Evolutionary conservation across 768 basidiomycete species (phyloP).

Genomic region (Collybiopsis confluens): DNA sequence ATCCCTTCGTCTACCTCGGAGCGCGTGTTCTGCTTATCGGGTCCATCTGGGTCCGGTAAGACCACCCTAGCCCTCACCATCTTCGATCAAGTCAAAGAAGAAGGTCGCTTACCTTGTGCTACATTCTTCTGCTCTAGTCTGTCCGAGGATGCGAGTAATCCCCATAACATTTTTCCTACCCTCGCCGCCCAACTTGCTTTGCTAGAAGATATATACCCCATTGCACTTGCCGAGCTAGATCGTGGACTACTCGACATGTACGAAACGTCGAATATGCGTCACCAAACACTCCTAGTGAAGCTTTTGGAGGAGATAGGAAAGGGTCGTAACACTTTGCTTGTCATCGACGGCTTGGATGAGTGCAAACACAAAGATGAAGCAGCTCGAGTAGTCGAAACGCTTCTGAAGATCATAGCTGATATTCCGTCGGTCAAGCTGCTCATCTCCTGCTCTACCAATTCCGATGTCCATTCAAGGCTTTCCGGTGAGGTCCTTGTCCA

Average conservation of each 20-base stretch:
- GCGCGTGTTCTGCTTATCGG: not conserved
- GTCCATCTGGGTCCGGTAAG: not conserved
- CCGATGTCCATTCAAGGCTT: not conserved
- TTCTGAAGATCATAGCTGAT: not conserved
- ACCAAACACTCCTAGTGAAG: not conserved
- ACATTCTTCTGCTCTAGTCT: slow-evolving; percentile 4
- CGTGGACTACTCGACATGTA: not conserved
- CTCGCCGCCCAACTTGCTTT: not conserved
- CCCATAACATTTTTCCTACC: slow-evolving; percentile 1
- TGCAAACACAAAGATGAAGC: not conserved
- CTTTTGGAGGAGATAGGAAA: not conserved
- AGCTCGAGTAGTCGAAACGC: not conserved
- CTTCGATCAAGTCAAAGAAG: not conserved
- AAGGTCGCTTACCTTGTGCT: not conserved
- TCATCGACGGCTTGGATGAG: slow-evolving; percentile 7
- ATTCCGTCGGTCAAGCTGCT: not conserved
- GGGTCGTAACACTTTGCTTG: not conserved
- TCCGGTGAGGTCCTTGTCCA: not conserved
- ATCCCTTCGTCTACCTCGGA: not conserved
- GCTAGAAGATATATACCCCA: not conserved
- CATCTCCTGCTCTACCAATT: not conserved
- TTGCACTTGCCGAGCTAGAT: not conserved
- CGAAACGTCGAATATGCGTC: not conserved
- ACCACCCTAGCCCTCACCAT: not conserved
- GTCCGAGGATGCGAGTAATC: slow-evolving; percentile 1